Evolutionary conservation across 805 yeast genomes (phyloP).

Genomic region (Hanseniaspora thailandica): DNA sequence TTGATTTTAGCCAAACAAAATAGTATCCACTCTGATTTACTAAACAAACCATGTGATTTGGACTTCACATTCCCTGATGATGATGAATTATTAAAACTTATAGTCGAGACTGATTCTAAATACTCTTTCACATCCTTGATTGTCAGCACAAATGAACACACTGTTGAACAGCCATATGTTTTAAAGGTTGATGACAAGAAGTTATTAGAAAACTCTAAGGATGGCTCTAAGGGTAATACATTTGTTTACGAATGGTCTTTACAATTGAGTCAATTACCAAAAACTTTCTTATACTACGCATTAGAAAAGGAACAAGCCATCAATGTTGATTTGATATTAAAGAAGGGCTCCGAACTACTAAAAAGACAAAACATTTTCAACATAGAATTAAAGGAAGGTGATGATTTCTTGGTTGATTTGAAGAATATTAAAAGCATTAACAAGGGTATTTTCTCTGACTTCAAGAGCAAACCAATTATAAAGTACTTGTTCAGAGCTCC

Average conservation of each 20-base stretch:
- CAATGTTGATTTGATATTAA: constrained; percentile 12
- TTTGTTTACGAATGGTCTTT: constrained; percentile 7
- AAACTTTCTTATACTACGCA: constrained; percentile 21
- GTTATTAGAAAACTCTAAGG: neutral
- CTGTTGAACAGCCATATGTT: constrained; percentile 11
- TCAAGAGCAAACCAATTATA: constrained; percentile 28
- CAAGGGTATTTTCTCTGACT: constrained; percentile 11
- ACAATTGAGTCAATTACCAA: constrained; percentile 19
- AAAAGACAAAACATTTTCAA: constrained; percentile 11
- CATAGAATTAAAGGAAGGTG: neutral
- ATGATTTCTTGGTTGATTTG: constrained; percentile 2
- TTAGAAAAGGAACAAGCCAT: constrained; percentile 16
- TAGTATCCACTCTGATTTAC: constrained; percentile 1
- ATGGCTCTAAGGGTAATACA: neutral
- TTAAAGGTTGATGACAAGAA: constrained; percentile 4
- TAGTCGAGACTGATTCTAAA: constrained; percentile 5
- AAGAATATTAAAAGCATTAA: neutral
- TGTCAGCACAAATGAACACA: neutral
- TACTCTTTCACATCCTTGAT: constrained; percentile 4
- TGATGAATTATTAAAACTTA: constrained; percentile 11
- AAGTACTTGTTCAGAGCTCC: constrained; percentile 46
- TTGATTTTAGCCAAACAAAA: constrained; percentile 12
- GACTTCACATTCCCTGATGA: constrained; percentile 11
- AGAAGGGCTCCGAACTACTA: neutral
- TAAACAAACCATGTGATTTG: neutral